Conservation (phyloP, 345 rosid species). For the Eutrema yunnanense region DNA sequence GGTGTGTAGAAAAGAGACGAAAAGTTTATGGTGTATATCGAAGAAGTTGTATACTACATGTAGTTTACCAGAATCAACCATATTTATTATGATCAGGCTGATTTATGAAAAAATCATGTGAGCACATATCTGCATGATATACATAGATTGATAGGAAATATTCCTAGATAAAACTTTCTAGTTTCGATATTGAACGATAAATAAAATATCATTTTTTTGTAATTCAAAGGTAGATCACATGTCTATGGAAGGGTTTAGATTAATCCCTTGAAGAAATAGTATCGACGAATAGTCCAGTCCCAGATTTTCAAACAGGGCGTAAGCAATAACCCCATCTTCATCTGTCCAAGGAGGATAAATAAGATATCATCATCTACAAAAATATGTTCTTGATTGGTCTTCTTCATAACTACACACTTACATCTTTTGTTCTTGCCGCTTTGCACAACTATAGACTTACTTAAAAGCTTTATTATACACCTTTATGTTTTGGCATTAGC, state of each 20-base stretch:
- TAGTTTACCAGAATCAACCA: no score
- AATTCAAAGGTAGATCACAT: no score
- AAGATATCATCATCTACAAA: background rate
- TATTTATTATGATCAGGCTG: background rate
- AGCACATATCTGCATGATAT: background rate
- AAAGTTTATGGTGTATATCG: no score
- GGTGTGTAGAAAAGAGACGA: no score
- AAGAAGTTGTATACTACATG: no score
- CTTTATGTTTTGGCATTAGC: background rate
- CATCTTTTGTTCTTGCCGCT: background rate
- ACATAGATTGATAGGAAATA: background rate
- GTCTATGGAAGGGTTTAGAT: no score
- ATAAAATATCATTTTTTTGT: background rate
- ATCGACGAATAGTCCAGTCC: no score
- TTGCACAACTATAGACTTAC: background rate
- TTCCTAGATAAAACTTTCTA: background rate
- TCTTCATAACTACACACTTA: background rate
- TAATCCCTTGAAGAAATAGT: no score
- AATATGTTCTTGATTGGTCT: background rate
- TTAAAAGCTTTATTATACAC: background rate
- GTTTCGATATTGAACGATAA: background rate
- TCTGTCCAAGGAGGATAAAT: background rate
- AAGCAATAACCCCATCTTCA: no score
- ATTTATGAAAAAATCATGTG: background rate
- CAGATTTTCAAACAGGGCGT: no score